Conservation (phyloP, 305 asterid genomes). For the Rubia tinctorum region DNA sequence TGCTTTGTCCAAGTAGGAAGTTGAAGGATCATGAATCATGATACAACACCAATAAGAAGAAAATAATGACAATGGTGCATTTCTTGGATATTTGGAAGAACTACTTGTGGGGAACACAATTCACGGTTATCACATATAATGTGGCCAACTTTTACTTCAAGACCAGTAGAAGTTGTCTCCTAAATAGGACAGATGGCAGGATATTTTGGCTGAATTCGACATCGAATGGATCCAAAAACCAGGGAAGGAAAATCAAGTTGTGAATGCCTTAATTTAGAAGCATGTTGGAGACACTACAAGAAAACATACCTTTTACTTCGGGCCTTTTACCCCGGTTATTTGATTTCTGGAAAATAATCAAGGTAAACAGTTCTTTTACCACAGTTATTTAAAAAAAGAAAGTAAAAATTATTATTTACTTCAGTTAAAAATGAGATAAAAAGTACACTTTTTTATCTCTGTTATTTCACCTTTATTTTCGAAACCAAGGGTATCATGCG, state of each 20-base stretch:
- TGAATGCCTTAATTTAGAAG: neutral
- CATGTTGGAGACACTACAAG: fast-evolving
- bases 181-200: neutral
- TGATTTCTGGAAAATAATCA: too few relatives aligned
- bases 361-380: too few relatives aligned
- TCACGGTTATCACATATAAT: neutral
- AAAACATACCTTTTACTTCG: too few relatives aligned
- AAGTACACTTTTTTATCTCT: too few relatives aligned
- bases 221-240: neutral
- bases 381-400: too few relatives aligned
- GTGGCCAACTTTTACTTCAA: neutral
- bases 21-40: neutral
- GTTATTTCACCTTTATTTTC: too few relatives aligned
- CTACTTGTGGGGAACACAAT: neutral
- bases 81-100: neutral
- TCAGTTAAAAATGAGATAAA: too few relatives aligned
- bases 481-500: too few relatives aligned
- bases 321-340: too few relatives aligned
- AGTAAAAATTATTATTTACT: too few relatives aligned
- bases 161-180: neutral
- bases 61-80: neutral
- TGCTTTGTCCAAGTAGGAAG: neutral
- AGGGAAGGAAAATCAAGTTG: too few relatives aligned
- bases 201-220: neutral
- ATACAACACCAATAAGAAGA: constrained; percentile 11